phyloP scores from a whole-genome alignment of 2,329 filamentous ascomycete genomes.

The Knoxdaviesia proteae region DNA sequence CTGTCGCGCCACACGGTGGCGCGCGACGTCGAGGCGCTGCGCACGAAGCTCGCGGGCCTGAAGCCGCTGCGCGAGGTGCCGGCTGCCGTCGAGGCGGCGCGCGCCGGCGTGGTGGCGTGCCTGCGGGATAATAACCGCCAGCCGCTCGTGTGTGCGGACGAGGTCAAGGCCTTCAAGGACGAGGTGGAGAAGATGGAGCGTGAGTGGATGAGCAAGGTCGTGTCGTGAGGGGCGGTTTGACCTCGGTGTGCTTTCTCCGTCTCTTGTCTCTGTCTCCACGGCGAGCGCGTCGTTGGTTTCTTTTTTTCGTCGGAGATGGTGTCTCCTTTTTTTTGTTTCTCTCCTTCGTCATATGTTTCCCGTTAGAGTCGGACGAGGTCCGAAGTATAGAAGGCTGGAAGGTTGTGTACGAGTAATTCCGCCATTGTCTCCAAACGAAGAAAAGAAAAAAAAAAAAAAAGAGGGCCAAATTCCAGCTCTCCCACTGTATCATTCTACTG shows the following conservation, averaged over 20 bases:
- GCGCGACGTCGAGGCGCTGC: conserved; percentile 38
- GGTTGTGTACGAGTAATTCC: too few species aligned
- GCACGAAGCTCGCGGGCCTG: conserved; percentile 36
- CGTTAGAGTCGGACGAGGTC: too few species aligned
- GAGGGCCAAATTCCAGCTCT: too few species aligned
- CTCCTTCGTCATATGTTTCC: too few species aligned
- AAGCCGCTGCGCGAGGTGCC: conserved; percentile 50
- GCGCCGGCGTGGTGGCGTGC: conserved; percentile 58
- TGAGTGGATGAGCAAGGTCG: conserved; percentile 69
- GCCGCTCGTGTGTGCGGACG: conserved; percentile 83
- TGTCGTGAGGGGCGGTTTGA: conserved; percentile 17
- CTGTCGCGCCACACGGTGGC: conserved; percentile 24
- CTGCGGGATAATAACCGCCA: conserved; percentile 66
- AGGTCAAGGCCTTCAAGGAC: conserved; percentile 77
- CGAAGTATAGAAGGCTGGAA: too few species aligned
- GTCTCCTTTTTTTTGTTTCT: too few species aligned
- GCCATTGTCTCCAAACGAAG: too few species aligned
- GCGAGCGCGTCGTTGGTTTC: too few species aligned
- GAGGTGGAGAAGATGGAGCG: conserved; percentile 76
- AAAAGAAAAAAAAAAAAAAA: too few species aligned
- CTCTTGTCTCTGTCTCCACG: background rate
- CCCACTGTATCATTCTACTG: too few species aligned
- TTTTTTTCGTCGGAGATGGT: too few species aligned
- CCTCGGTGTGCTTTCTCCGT: background rate
- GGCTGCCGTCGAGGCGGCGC: conserved; percentile 50